These are phyloP conservation scores for Eimeria necatrix DNA, from an alignment of 169 alveolate species.

Conservation along the genomic window DNA sequence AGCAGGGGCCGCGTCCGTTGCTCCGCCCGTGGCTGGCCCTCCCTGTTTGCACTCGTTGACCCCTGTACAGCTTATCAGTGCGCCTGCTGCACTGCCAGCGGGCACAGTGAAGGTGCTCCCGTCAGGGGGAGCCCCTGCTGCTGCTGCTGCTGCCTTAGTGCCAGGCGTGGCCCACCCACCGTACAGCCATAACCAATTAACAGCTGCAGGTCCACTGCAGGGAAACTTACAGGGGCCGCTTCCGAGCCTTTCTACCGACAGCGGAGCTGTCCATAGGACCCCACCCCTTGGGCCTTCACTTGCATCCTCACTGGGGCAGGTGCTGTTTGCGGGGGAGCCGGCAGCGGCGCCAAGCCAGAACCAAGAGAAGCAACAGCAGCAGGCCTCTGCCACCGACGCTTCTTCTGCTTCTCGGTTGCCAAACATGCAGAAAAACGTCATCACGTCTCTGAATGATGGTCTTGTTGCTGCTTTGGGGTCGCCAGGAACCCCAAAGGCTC, in stretches of 20 bases:
- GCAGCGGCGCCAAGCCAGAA: not conserved
- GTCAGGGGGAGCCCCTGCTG: not conserved
- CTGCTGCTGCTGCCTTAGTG: not conserved
- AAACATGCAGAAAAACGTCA: not conserved
- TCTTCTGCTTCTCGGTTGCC: not conserved
- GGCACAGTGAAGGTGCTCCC: not conserved
- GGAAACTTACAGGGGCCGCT: not conserved
- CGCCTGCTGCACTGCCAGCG: too few relatives aligned
- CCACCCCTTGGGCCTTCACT: not conserved
- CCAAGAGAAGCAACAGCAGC: conserved; percentile 1
- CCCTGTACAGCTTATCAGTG: not conserved
- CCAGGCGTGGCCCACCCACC: not conserved
- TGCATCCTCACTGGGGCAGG: not conserved
- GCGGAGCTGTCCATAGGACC: not conserved
- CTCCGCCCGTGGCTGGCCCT: not conserved
- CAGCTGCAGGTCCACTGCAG: not conserved
- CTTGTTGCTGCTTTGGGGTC: not conserved
- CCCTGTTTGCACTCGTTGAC: not conserved
- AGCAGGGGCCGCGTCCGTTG: not conserved
- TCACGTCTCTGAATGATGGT: not conserved
- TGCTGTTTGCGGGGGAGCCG: not conserved
- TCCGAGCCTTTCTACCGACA: not conserved
- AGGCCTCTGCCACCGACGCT: not conserved
- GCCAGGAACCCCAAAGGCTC: not conserved
- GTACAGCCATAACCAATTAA: not conserved